Percentiles rank a stretch among this genome's conserved stretches.
Evolutionary conservation across 2,329 filamentous ascomycete species (phyloP).

Genomic region (Endoconidiophora polonica): DNA sequence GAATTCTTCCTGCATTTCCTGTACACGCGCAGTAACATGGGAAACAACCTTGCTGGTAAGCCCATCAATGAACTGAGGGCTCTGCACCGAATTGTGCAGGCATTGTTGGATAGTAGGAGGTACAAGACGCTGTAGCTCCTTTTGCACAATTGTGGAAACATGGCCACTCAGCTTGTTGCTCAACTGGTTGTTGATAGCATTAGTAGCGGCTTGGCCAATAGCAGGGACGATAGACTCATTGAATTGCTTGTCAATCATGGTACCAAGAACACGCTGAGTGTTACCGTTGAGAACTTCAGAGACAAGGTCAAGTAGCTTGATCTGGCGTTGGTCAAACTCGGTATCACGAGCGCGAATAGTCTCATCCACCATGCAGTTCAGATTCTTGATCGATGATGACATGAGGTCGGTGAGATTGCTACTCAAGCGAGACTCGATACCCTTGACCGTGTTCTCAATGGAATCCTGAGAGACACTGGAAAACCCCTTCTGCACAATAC

Average conservation of each 20-base stretch:
- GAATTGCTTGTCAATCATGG: constrained; percentile 62
- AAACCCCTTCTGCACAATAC: constrained; percentile 11
- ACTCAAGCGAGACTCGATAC: constrained; percentile 35
- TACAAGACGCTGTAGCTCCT: constrained; percentile 55
- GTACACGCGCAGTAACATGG: constrained; percentile 44
- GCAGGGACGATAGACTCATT: constrained; percentile 59
- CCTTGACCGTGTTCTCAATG: constrained; percentile 36
- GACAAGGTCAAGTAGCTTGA: constrained; percentile 39
- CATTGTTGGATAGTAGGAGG: constrained; percentile 50
- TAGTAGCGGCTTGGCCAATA: constrained; percentile 49
- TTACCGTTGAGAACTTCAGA: constrained; percentile 45
- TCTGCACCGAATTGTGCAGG: constrained; percentile 48
- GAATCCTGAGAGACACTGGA: constrained; percentile 26
- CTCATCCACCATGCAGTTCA: constrained; percentile 46
- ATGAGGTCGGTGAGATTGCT: constrained; percentile 33
- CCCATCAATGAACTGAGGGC: constrained; percentile 52
- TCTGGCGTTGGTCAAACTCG: constrained; percentile 35
- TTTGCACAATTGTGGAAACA: constrained; percentile 48
- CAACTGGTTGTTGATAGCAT: constrained; percentile 56
- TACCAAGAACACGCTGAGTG: constrained; percentile 54
- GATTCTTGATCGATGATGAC: constrained; percentile 40
- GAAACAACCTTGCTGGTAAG: constrained; percentile 26
- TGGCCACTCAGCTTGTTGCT: constrained; percentile 49
- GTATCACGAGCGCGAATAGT: constrained; percentile 40
- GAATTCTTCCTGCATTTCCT: constrained; percentile 55